A percentile compares a stretch with the other conserved stretches of the same genome.
These are phyloP conservation scores for Pichia sp. DNA, from an alignment of 1,139 yeast species.

Conservation along the genomic window DNA sequence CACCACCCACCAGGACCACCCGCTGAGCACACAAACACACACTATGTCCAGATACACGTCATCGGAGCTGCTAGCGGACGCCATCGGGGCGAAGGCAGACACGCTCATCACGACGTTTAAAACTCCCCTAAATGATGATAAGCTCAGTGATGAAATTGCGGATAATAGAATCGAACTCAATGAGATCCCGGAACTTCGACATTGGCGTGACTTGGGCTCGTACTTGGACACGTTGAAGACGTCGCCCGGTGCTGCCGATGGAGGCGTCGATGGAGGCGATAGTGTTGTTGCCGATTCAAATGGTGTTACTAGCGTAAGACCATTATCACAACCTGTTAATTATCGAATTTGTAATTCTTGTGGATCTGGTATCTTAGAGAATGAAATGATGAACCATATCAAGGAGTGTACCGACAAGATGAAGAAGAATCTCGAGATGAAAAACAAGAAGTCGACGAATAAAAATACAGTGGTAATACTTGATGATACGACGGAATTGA, in stretches of 20 bases:
- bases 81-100: constrained; percentile 25
- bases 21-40: no score
- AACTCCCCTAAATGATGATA: constrained; percentile 9
- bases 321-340: constrained; percentile 42
- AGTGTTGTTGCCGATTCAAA: constrained; percentile 27
- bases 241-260: constrained; percentile 12
- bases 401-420: constrained; percentile 45
- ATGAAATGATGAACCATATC: constrained; percentile 46
- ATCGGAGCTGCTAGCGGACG: constrained; percentile 22
- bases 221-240: constrained; percentile 45
- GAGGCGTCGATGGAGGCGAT: constrained; percentile 27
- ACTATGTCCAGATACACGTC: constrained; percentile 11
- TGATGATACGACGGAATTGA: neutral
- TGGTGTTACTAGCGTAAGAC: constrained; percentile 34
- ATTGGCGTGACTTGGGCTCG: constrained; percentile 64
- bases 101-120: constrained; percentile 19
- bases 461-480: neutral
- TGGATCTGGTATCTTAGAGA: constrained; percentile 58
- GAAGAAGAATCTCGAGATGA: constrained; percentile 34
- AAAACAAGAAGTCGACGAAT: neutral
- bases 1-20: no score
- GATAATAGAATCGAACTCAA: neutral
- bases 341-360: constrained; percentile 69
- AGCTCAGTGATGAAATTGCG: constrained; percentile 9
- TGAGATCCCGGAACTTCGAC: constrained; percentile 25